phyloP scores from a whole-genome alignment of 768 basidiomycete species.

The Boletus insuetus region DNA sequence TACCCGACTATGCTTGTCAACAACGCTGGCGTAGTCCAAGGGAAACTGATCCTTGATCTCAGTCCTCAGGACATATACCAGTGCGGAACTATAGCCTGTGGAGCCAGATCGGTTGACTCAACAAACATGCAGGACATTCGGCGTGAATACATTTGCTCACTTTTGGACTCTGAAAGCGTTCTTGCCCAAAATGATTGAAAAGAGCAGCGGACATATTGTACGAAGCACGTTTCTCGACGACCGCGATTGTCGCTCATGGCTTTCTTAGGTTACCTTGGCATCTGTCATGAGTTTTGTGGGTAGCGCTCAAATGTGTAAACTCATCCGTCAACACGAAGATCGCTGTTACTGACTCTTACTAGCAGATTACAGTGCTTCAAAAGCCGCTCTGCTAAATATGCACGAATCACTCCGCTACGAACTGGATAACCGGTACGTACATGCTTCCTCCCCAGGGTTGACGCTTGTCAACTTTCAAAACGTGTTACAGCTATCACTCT shows the following conservation, averaged over 20 bases:
- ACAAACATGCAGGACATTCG: slow-evolving; percentile 64
- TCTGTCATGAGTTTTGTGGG: slow-evolving; percentile 74
- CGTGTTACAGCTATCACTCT: slow-evolving; percentile 53
- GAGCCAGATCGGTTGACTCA: not conserved
- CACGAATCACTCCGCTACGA: slow-evolving; percentile 88
- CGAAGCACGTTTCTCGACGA: slow-evolving; percentile 23
- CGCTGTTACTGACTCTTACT: slow-evolving; percentile 7
- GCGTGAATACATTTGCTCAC: slow-evolving; percentile 83
- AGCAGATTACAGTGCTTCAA: slow-evolving; percentile 92
- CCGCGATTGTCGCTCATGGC: slow-evolving; percentile 10
- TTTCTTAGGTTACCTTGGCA: slow-evolving; percentile 65
- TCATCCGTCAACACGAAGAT: not conserved
- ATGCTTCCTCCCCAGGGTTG: not conserved
- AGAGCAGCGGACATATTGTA: slow-evolving; percentile 82
- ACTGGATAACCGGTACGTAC: slow-evolving; percentile 68
- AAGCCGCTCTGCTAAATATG: slow-evolving; percentile 80
- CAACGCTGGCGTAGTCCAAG: slow-evolving; percentile 93
- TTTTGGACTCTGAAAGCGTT: slow-evolving; percentile 94
- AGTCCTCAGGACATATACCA: slow-evolving; percentile 73
- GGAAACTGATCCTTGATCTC: slow-evolving; percentile 81
- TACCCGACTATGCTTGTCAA: slow-evolving; percentile 89
- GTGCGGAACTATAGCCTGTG: slow-evolving; percentile 62
- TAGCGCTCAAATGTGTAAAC: slow-evolving; percentile 72
- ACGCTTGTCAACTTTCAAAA: not conserved
- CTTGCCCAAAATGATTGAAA: slow-evolving; percentile 80